Percentiles rank a stretch among this genome's conserved stretches.
Evolutionary conservation across 1,139 yeast species (phyloP).

Genomic region (Suhomyces bokatorum): DNA sequence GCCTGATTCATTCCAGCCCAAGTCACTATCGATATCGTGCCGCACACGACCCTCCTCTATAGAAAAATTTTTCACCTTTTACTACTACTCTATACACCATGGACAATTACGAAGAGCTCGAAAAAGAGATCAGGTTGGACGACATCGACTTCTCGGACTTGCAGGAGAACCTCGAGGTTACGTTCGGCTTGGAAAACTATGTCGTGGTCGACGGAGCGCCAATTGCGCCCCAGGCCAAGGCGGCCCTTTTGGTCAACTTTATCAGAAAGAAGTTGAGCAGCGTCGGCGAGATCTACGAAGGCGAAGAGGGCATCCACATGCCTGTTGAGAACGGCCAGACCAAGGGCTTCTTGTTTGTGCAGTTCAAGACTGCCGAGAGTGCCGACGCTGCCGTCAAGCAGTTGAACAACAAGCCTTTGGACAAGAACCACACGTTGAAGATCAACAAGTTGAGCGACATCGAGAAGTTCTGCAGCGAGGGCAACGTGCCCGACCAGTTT

Average conservation of each 20-base stretch:
- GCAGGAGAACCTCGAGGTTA: conserved; percentile 68
- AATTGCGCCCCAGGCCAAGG: conserved; percentile 86
- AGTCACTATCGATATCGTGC: not conserved
- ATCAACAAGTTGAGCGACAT: conserved; percentile 84
- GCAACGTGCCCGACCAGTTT: conserved; percentile 63
- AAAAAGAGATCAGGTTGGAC: conserved; percentile 46
- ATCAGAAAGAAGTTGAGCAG: conserved; percentile 74
- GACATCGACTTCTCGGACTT: conserved; percentile 87
- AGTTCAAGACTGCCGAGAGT: conserved; percentile 64
- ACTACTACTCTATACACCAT: conserved; percentile 14
- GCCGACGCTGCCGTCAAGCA: conserved; percentile 81
- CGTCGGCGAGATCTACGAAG: conserved; percentile 67
- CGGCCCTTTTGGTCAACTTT: conserved; percentile 80
- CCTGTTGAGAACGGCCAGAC: conserved; percentile 81
- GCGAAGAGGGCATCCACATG: conserved; percentile 71
- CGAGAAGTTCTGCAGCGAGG: conserved; percentile 75
- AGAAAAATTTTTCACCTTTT: conserved; percentile 13
- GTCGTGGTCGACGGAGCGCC: conserved; percentile 96
- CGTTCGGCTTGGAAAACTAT: conserved; percentile 70
- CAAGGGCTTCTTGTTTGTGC: conserved; percentile 86
- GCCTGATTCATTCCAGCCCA: not conserved
- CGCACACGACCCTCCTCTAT: conserved; percentile 5
- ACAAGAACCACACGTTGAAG: conserved; percentile 85
- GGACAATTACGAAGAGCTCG: conserved; percentile 33
- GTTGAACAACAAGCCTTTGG: conserved; percentile 86